Evolutionary conservation across 2,329 filamentous ascomycete species (phyloP).

Genomic region (Capronia coronata): DNA sequence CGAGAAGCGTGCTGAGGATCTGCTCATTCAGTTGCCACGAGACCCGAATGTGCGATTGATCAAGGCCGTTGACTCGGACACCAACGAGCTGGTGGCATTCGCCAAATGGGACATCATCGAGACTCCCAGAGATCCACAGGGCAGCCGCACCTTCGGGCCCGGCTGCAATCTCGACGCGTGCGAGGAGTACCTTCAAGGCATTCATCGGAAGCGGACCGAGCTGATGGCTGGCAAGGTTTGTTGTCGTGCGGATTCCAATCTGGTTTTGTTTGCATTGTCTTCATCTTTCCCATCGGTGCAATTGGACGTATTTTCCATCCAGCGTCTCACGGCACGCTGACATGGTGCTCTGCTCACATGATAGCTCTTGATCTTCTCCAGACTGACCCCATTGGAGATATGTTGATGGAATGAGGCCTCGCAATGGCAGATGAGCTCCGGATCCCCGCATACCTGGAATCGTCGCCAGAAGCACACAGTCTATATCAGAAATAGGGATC

Average conservation of each 20-base stretch:
- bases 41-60: constrained; percentile 41
- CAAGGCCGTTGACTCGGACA: constrained; percentile 44
- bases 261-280: too few species aligned
- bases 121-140: neutral
- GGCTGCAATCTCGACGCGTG: constrained; percentile 43
- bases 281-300: too few species aligned
- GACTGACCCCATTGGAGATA: constrained; percentile 33
- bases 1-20: constrained; percentile 39
- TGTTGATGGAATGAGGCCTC: constrained; percentile 39
- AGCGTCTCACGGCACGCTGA: too few species aligned
- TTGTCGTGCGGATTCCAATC: constrained; percentile 43
- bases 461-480: constrained; percentile 38
- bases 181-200: constrained; percentile 43
- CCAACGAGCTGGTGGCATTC: constrained; percentile 44
- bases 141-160: constrained; percentile 32
- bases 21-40: constrained; percentile 30
- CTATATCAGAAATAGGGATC: constrained; percentile 47
- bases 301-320: too few species aligned
- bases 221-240: constrained; percentile 38
- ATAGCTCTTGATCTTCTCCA: constrained; percentile 42
- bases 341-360: too few species aligned
- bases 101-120: constrained; percentile 42
- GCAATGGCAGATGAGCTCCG: constrained; percentile 32
- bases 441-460: constrained; percentile 46
- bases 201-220: constrained; percentile 39